These are phyloP conservation scores for Trichoderma gracile DNA, from an alignment of 2,329 filamentous ascomycete species.

Conservation along the genomic window DNA sequence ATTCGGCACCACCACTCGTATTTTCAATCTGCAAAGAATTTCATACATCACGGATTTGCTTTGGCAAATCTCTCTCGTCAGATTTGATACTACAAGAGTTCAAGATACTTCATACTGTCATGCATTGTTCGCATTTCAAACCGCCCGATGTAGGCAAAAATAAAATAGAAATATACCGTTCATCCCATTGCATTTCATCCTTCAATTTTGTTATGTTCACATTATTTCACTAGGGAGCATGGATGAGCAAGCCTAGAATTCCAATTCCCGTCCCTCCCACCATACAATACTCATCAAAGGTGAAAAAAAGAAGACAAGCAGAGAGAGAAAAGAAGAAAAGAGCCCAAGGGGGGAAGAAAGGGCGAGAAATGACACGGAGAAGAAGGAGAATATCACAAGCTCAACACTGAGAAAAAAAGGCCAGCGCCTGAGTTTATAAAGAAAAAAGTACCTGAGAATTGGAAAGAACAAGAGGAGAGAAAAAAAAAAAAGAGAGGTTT, in stretches of 20 bases:
- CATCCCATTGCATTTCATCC: conserved; percentile 2
- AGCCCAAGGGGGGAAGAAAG: conserved; percentile 8
- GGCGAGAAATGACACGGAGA: conserved; percentile 7
- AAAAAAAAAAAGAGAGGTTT: background rate
- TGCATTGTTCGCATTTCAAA: too few relatives aligned
- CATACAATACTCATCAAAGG: conserved; percentile 30
- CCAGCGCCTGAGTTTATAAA: conserved; percentile 1
- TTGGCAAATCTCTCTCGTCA: too few relatives aligned
- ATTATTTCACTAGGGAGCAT: conserved; percentile 13
- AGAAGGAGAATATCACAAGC: conserved; percentile 16
- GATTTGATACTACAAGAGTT: too few relatives aligned
- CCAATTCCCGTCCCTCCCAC: conserved; percentile 19
- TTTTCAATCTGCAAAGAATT: too few relatives aligned
- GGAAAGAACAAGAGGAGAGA: background rate
- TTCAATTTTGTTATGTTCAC: conserved; percentile 1
- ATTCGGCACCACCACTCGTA: too few relatives aligned
- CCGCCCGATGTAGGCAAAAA: too few relatives aligned
- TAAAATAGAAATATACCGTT: too few relatives aligned
- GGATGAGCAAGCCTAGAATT: background rate
- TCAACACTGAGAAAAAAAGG: conserved; percentile 3
- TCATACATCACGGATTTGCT: too few relatives aligned
- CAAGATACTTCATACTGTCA: background rate
- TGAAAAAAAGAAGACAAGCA: conserved; percentile 25
- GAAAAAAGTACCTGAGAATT: background rate
- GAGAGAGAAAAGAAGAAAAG: conserved; percentile 23